Conservation (phyloP, 169 alveolate species). For the Plasmodium cynomolgi region DNA sequence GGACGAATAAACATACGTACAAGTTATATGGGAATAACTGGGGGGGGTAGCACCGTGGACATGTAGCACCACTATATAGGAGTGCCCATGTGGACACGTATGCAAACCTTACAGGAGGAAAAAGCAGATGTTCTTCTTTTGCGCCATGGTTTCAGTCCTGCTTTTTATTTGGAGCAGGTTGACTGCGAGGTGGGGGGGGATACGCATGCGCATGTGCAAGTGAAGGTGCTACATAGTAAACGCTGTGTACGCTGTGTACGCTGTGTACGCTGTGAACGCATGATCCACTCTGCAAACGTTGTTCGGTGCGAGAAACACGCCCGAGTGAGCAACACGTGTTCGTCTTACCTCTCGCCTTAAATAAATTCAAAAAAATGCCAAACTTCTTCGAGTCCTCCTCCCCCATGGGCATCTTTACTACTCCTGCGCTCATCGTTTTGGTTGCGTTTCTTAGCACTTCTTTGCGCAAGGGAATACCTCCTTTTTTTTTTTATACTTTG, state of each 20-base stretch:
- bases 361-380: slow-evolving; percentile 26
- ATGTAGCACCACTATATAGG: not conserved
- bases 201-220: not conserved
- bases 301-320: not conserved
- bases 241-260: not conserved
- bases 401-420: slow-evolving; percentile 1
- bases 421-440: not conserved
- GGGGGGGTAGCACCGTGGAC: not conserved
- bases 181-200: not conserved
- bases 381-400: slow-evolving; percentile 1
- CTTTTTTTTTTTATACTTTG: not conserved
- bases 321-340: not conserved
- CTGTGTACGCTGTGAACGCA: not conserved
- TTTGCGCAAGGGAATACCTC: not conserved
- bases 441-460: not conserved
- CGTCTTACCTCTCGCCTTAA: slow-evolving; percentile 34
- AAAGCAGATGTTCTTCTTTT: slow-evolving; percentile 22
- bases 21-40: not conserved
- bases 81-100: not conserved
- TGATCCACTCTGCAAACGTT: not conserved
- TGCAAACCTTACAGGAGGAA: slow-evolving; percentile 15
- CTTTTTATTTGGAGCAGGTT: slow-evolving; percentile 40
- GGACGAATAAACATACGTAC: not conserved
- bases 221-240: not conserved
- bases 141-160: slow-evolving; percentile 29